Conservation (phyloP, 2,329 filamentous ascomycete genomes). For the Endoconidiophora polonica region DNA sequence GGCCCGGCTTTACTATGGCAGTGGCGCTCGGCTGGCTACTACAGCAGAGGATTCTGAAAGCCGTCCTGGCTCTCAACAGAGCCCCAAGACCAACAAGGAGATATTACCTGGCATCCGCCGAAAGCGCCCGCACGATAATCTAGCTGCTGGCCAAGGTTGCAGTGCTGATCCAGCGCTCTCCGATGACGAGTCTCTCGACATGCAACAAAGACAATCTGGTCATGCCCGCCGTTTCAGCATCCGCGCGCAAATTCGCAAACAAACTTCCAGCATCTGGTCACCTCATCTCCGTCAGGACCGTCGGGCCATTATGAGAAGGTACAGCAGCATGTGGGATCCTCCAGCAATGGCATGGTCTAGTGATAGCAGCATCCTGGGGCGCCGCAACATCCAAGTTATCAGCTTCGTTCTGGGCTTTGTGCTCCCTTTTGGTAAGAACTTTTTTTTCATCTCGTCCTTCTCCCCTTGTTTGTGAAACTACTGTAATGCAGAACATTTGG, state of each 20-base stretch:
- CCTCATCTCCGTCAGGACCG: constrained; percentile 53
- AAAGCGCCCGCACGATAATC: constrained; percentile 25
- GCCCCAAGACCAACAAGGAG: constrained; percentile 33
- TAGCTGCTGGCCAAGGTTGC: constrained; percentile 17
- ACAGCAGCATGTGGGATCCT: constrained; percentile 47
- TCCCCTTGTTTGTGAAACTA: constrained; percentile 12
- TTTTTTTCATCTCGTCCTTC: constrained; percentile 5
- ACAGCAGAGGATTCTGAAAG: constrained; percentile 32
- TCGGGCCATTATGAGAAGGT: constrained; percentile 25
- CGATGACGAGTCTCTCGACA: constrained; percentile 2
- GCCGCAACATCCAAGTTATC: constrained; percentile 56
- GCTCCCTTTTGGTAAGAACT: constrained; percentile 48
- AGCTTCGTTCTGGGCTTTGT: constrained; percentile 65
- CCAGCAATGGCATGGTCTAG: constrained; percentile 51
- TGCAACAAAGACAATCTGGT: neutral
- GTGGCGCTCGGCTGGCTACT: constrained; percentile 39
- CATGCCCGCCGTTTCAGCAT: constrained; percentile 7
- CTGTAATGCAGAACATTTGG: neutral
- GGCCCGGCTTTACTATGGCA: constrained; percentile 54
- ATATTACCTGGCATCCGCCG: constrained; percentile 22
- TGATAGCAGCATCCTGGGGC: constrained; percentile 43
- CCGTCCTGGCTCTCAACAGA: constrained; percentile 28
- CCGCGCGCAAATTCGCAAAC: constrained; percentile 21
- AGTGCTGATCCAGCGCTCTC: constrained; percentile 23
- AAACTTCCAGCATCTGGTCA: constrained; percentile 50